Base-by-base conservation (phyloP, 495 filamentous ascomycete genomes). In the Cercophora samala region DNA sequence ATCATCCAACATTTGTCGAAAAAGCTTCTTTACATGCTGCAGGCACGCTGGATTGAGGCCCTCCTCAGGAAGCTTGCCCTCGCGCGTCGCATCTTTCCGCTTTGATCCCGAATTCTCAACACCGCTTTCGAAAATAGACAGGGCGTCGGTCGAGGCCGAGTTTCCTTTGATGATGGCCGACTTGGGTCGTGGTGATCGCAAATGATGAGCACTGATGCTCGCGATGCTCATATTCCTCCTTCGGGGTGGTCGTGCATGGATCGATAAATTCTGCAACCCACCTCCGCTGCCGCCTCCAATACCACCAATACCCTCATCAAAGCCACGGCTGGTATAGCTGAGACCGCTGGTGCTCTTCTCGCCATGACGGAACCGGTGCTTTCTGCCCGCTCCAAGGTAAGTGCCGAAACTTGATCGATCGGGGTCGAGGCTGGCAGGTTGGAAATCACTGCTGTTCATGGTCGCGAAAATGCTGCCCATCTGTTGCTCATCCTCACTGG, bases 401-500 rank as follows among this genome's bases (percentile, higher is more conserved):
- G 79, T 76, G 15, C 81, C 80, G 64, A 85, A 82, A 58, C 73
- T 83, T 5, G 81, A 72, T 53, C 76, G 76, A 53, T 84, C 82
- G 24, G 81, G 79, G 61, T 87, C 84, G 21, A 81, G 75, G 53
- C 75, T 80, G 15, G 78, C 66, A 5, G 81, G 80, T 9, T 77
- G 75, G 0, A 80, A 72, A 52, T 80, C 82, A 53, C 71, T 76
- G 59, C 75, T 74, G 29, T 82, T 77, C 75, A 96, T 86, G 0
- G 90, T 89, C 25, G 91, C 86, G 72, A 95, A 87, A 19, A 98
- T 89, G 75, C 87, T 93, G 75, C 89, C 93, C 77, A 93, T 87
- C 72, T 95, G 92, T 73, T 95, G 92, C 63, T 98, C 93, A 70
- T 97, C 93, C 19, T 89, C 95, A 72, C 91, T 97, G 1, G 92